Evolutionary conservation across 1,284 basidiomycete genomes (phyloP).

Genomic region (Ceratobasidium theobromae): DNA sequence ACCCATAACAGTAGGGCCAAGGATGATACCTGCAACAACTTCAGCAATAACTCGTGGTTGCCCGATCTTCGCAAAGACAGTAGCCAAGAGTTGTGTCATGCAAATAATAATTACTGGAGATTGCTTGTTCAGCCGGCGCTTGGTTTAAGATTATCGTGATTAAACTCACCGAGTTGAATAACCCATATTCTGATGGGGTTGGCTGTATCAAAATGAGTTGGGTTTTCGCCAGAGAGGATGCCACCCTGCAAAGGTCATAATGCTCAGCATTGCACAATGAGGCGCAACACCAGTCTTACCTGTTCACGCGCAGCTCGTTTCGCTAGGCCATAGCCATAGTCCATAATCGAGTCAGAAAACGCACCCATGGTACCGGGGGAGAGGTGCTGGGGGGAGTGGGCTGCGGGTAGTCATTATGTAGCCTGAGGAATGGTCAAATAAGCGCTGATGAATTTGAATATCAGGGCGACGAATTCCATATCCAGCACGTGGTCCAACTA

Average conservation of each 20-base stretch:
- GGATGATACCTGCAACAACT: constrained; percentile 79
- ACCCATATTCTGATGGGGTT: constrained; percentile 84
- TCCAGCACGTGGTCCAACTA: too few species aligned
- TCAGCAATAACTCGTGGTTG: constrained; percentile 89
- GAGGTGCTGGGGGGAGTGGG: neutral
- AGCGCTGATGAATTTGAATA: constrained; percentile 9
- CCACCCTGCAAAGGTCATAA: constrained; percentile 49
- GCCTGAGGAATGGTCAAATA: neutral
- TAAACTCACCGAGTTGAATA: constrained; percentile 64
- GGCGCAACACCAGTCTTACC: constrained; percentile 43
- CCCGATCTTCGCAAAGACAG: constrained; percentile 63
- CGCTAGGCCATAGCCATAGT: constrained; percentile 43
- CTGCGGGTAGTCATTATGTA: neutral
- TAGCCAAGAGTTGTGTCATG: constrained; percentile 70
- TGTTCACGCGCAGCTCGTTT: constrained; percentile 52
- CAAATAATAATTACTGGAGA: constrained; percentile 66
- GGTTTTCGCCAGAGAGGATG: constrained; percentile 67
- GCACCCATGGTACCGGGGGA: constrained; percentile 45
- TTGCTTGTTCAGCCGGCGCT: neutral
- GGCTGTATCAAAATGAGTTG: constrained; percentile 55
- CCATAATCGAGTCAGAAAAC: constrained; percentile 45
- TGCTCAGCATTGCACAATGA: neutral
- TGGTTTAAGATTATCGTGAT: neutral
- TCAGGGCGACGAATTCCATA: too few species aligned
- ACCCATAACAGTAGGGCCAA: constrained; percentile 73